These are phyloP conservation scores for Gyromitra esculenta DNA, from an alignment of 2,329 filamentous ascomycete species.

Conservation along the genomic window DNA sequence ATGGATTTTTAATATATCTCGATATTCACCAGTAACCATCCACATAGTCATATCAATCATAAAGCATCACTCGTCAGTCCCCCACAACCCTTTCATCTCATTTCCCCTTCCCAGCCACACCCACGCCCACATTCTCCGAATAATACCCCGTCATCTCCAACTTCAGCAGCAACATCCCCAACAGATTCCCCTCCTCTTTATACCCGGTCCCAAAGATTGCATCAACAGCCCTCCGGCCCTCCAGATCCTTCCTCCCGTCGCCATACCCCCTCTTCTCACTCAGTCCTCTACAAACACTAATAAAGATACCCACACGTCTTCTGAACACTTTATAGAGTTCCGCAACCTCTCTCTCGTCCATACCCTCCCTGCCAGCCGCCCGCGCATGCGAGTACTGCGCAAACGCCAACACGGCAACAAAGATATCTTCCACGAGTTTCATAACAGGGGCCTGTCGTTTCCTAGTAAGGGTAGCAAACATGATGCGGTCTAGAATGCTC, in stretches of 20 bases:
- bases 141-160: constrained; percentile 69
- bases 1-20: too few relatives aligned
- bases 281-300: constrained; percentile 75
- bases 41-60: too few relatives aligned
- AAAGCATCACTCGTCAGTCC: too few relatives aligned
- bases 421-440: constrained; percentile 78
- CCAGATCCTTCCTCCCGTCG: constrained; percentile 58
- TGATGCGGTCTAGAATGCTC: constrained; percentile 76
- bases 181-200: constrained; percentile 67
- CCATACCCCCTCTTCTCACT: constrained; percentile 70
- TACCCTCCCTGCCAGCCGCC: constrained; percentile 57
- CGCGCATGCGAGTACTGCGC: constrained; percentile 62
- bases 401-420: constrained; percentile 76
- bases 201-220: constrained; percentile 55
- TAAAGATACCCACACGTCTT: constrained; percentile 77
- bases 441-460: constrained; percentile 79
- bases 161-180: constrained; percentile 74
- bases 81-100: not conserved
- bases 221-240: constrained; percentile 60
- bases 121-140: constrained; percentile 24
- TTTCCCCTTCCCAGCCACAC: not conserved
- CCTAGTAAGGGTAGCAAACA: constrained; percentile 76
- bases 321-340: constrained; percentile 73
- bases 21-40: too few relatives aligned
- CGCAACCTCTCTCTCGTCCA: constrained; percentile 61